Conservation (phyloP, 2,329 filamentous ascomycete species). For the Neofusicoccum parvum region DNA sequence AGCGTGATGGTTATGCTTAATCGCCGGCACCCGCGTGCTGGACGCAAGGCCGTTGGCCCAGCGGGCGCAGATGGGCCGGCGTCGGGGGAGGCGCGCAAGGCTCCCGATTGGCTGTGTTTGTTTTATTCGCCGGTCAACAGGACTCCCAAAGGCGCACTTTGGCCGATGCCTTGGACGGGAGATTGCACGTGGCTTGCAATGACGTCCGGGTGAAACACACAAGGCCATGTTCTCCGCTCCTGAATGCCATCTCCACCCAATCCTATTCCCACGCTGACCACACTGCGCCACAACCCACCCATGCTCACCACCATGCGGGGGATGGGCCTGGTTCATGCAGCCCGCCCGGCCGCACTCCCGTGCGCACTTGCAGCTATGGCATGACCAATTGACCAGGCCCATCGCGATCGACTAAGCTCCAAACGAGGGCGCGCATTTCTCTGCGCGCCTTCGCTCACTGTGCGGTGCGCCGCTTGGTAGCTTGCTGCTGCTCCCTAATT, state of each 20-base stretch:
- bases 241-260: background rate
- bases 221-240: background rate
- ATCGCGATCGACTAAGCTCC: background rate
- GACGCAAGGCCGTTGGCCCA: background rate
- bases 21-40: background rate
- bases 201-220: conserved; percentile 2
- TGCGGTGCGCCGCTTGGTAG: background rate
- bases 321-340: conserved; percentile 10
- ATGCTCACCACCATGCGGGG: background rate
- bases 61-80: background rate
- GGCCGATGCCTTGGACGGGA: conserved; percentile 18
- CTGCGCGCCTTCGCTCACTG: background rate
- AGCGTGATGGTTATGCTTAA: conserved; percentile 13
- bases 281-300: background rate
- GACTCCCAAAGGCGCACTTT: background rate
- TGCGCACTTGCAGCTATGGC: background rate
- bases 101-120: conserved; percentile 1
- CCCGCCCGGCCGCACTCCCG: background rate
- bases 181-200: conserved; percentile 15
- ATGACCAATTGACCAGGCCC: background rate
- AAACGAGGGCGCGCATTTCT: conserved; percentile 1
- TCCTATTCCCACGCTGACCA: conserved; percentile 8
- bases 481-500: background rate
- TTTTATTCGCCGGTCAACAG: background rate
- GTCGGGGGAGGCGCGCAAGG: background rate